Evolutionary conservation across 2,329 filamentous ascomycete species (phyloP), one percentile per base, ranked within the genome.

Genomic region (Pseudocercospora eumusae): DNA sequence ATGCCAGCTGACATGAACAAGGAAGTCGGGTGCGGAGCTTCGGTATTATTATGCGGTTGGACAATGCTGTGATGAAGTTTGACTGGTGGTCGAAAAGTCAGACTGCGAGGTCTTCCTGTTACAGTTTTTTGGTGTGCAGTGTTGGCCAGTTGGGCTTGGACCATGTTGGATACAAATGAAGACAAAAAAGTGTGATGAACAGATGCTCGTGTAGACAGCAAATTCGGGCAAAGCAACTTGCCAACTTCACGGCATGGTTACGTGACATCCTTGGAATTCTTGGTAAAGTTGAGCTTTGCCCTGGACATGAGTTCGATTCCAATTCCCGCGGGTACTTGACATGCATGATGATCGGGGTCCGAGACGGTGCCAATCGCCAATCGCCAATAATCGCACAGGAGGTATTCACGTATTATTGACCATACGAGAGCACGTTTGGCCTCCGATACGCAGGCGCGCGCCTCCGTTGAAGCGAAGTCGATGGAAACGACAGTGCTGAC

Each of bases 341-440:
- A 52, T 25, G 25, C 47, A 52, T 52, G 47, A 47, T 40, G 44
- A 52, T 52, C 47, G 47, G 47, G 21, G 47, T 52, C 47, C 47
- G 47, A 52, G 23, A 52, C 25, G 47, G 47, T 25, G n/a, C n/a
- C n/a, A n/a, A n/a, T n/a, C n/a, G n/a, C n/a, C n/a, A n/a, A n/a
- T n/a, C n/a, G n/a, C n/a, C n/a, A n/a, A n/a, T 23, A n/a, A 18
- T 52, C 47, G 47, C 25, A 52, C 15, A 52, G 47, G 47, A 25
- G 8, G 23, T 18, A 45, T 21, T 20, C 10, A 13, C 9, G 36
- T 47, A 20, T 47, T 18, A 47, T 23, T 47, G 23, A 18, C n/a
- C 4, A 47, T 9, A 47, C 44, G 18, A 47, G 10, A 53, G 4
- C 21, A 31, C 25, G 49, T 53, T 53, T 25, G 44, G 49, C 49